Evolutionary conservation across 495 filamentous ascomycete genomes (phyloP).

Genomic region (Staphylotrichum longicolle): DNA sequence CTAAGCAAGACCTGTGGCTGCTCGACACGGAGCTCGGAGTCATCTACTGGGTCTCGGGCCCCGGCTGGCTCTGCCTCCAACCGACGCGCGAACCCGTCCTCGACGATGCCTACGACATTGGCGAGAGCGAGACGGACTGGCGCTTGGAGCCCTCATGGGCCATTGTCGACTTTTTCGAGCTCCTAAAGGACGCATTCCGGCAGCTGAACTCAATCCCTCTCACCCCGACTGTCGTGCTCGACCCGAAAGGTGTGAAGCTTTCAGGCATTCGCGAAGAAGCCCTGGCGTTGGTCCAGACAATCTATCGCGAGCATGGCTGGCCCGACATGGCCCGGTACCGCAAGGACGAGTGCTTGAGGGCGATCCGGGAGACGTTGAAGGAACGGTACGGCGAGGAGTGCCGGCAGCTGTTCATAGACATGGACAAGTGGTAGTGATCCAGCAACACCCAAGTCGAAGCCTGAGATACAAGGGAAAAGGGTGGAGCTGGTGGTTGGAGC

Average conservation of each 20-base stretch:
- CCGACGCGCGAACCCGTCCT: constrained; percentile 8
- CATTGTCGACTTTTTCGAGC: constrained; percentile 25
- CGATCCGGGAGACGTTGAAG: constrained; percentile 1
- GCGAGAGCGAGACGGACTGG: constrained; percentile 22
- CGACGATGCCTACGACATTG: constrained; percentile 21
- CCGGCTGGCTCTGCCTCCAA: background rate
- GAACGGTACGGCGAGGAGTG: too few species aligned
- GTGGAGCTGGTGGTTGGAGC: too few species aligned
- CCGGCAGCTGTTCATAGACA: too few species aligned
- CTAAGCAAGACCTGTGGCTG: constrained; percentile 6
- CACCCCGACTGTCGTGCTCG: background rate
- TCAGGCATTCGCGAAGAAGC: background rate
- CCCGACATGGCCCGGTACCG: constrained; percentile 23
- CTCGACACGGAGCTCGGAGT: constrained; percentile 26
- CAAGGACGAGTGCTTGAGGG: constrained; percentile 22
- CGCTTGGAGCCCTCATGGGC: constrained; percentile 20
- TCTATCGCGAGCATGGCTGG: constrained; percentile 27
- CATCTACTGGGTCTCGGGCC: constrained; percentile 14
- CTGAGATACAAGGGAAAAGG: too few species aligned
- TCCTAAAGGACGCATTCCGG: constrained; percentile 24
- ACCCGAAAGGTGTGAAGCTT: background rate
- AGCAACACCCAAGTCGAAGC: too few species aligned
- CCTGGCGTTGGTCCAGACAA: constrained; percentile 6
- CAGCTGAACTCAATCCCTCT: constrained; percentile 14
- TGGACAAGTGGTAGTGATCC: too few species aligned